Evolutionary conservation across 495 filamentous ascomycete species (phyloP).

Genomic region (Niebla homalea): DNA sequence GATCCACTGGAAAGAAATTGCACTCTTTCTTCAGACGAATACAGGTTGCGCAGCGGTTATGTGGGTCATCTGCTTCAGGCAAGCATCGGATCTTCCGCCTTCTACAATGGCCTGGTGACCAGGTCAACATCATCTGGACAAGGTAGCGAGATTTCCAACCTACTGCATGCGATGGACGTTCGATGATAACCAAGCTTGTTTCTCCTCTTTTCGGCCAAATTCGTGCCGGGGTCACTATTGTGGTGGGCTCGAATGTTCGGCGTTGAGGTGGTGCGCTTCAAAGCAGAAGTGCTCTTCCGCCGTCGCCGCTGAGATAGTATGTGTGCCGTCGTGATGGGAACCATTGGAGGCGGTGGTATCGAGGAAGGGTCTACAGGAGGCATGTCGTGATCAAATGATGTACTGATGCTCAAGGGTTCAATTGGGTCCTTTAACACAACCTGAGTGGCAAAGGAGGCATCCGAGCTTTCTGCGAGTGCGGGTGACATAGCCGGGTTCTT

Average conservation of each 20-base stretch:
- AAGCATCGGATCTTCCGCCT: constrained; percentile 92
- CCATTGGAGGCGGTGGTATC: constrained; percentile 10
- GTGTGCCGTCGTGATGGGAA: constrained; percentile 8
- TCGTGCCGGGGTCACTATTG: constrained; percentile 31
- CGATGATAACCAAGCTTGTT: constrained; percentile 97
- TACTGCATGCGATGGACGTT: constrained; percentile 94
- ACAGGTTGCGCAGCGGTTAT: constrained; percentile 87
- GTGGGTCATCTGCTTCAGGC: constrained; percentile 58
- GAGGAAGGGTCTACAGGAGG: constrained; percentile 1
- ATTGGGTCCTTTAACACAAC: constrained; percentile 5
- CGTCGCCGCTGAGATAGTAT: constrained; percentile 13
- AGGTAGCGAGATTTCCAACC: constrained; percentile 28
- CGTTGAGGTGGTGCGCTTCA: constrained; percentile 54
- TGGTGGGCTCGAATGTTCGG: constrained; percentile 46
- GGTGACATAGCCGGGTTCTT: constrained; percentile 11
- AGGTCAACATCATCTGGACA: constrained; percentile 7
- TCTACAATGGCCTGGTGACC: constrained; percentile 69
- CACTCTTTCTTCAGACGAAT: constrained; percentile 94
- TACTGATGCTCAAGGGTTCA: constrained; percentile 1
- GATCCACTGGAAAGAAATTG: constrained; percentile 85
- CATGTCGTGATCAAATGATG: constrained; percentile 5
- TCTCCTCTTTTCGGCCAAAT: constrained; percentile 67
- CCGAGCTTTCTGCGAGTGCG: constrained; percentile 4
- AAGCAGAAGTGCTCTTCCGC: constrained; percentile 10
- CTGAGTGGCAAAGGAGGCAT: neutral